Evolutionary conservation across 306 rosid genomes (phyloP).

Genomic region (Glycyrrhiza uralensis): DNA sequence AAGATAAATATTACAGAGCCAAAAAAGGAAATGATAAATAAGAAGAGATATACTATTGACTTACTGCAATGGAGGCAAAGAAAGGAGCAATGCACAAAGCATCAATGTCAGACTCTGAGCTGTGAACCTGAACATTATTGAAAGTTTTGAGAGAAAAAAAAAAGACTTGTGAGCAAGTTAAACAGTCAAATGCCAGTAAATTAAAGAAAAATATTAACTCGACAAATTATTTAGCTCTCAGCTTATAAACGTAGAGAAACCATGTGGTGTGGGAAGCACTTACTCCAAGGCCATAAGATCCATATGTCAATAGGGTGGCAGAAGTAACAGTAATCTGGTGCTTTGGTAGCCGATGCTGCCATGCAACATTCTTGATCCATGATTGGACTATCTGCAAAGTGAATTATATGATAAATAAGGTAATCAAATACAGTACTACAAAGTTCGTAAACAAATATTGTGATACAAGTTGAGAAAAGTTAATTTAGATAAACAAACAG

Average conservation of each 20-base stretch:
- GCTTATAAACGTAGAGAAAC: neutral
- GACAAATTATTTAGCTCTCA: neutral
- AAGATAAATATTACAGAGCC: neutral
- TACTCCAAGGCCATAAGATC: conserved; percentile 58
- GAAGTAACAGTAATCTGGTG: conserved; percentile 26
- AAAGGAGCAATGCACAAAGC: conserved; percentile 52
- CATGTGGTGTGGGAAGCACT: neutral
- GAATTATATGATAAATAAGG: neutral
- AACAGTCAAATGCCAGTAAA: neutral
- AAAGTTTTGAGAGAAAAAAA: neutral
- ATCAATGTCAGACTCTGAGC: conserved; percentile 45
- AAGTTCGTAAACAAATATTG: neutral
- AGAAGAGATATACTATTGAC: conserved; percentile 18
- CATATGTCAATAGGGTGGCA: conserved; percentile 44
- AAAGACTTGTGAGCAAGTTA: neutral
- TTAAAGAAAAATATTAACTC: neutral
- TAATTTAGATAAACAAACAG: neutral
- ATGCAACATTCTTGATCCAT: conserved; percentile 46
- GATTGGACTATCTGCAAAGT: conserved; percentile 35
- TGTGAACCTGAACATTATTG: conserved; percentile 39
- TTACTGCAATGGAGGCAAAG: conserved; percentile 40
- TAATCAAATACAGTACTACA: neutral
- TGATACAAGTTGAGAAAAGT: neutral
- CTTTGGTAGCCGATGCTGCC: conserved; percentile 25
- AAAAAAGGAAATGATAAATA: neutral